A percentile compares a stretch with the other conserved stretches of the same genome.
phyloP scores from a whole-genome alignment of 768 basidiomycete genomes.

The Panaeolus cyanescens region DNA sequence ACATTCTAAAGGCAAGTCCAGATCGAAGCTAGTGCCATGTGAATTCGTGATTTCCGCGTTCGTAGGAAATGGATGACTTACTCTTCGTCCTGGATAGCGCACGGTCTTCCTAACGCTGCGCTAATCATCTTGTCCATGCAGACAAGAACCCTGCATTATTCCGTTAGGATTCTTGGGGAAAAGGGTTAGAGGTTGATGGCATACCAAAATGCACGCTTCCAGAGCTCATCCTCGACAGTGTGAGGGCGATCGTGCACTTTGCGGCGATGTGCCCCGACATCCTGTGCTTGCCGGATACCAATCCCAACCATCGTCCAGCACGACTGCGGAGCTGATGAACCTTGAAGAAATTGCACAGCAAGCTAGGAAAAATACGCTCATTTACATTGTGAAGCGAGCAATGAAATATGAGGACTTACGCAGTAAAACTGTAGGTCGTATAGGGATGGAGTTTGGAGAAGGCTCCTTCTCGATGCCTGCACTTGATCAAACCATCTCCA shows the following conservation, averaged over 20 bases:
- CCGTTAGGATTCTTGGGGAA: neutral
- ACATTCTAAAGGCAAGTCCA: constrained; percentile 66
- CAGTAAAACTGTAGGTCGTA: constrained; percentile 76
- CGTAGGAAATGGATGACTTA: constrained; percentile 30
- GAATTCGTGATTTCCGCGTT: constrained; percentile 5
- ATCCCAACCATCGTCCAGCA: constrained; percentile 74
- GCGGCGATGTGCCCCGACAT: constrained; percentile 72
- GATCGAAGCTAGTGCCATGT: constrained; percentile 57
- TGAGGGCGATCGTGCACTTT: constrained; percentile 32
- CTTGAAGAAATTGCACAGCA: constrained; percentile 54
- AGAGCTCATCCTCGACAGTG: constrained; percentile 67
- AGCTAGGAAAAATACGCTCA: constrained; percentile 34
- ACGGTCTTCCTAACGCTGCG: constrained; percentile 66
- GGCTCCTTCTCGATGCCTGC: constrained; percentile 59
- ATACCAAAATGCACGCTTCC: constrained; percentile 73
- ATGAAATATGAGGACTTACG: constrained; percentile 33
- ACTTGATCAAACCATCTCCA: constrained; percentile 76
- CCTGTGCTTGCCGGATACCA: constrained; percentile 74
- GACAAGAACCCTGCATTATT: constrained; percentile 49
- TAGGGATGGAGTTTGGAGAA: constrained; percentile 66
- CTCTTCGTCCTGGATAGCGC: constrained; percentile 83
- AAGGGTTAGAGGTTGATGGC: constrained; percentile 3
- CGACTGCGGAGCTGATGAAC: constrained; percentile 60
- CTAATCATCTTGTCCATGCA: constrained; percentile 54
- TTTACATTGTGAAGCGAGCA: neutral